Evolutionary conservation across 2,329 filamentous ascomycete species (phyloP), one percentile per base, ranked within the genome.

Genomic region (Exophiala mesophila): DNA sequence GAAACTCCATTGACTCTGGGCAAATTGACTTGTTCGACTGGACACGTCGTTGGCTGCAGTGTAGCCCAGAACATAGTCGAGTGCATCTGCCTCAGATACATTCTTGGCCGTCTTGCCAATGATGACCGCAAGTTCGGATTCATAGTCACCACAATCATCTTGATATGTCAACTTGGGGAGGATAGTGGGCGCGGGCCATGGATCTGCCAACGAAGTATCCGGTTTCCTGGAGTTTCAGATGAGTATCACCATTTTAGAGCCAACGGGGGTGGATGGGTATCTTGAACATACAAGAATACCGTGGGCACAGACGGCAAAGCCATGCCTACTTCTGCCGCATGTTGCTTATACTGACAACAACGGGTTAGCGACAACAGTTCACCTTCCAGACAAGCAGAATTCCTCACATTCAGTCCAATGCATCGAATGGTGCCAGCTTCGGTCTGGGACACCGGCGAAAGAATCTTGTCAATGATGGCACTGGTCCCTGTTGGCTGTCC

Each of bases 401-500:
- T 12, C 15, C 47, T 36, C 32, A 53, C 50, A 57, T 72, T 73
- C 38, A 72, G 61, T 5, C 69, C 69, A 34, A 72, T 56, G 52
- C 68, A 72, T 24, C 68, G 65, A 36, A 71, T 68, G 15, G 64
- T 62, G 23, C 63, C 62, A 4, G 67, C 59, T 21, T 70, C 62
- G 9, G 57, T 44, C 15, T 44, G 44, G 1, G 56, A 48, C 16
- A 70, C 41, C 0, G 67, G 67, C 2, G 61, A 57, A 13, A 70
- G 41, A 53, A 30, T 20, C 64, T 40, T 36, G 17, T 49, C 49
- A 30, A 75, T 65, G 17, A 71, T 65, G 38, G 72, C 74, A 12
- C 81, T 64, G 9, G 33, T 37, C 32, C 47, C 71, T 1, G 77
- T 80, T 9, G 65, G 64, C 16, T 64, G 59, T 2, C 78, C 79